Base-by-base conservation (phyloP, 2,329 filamentous ascomycete species). In the Fusarium liriodendri region DNA sequence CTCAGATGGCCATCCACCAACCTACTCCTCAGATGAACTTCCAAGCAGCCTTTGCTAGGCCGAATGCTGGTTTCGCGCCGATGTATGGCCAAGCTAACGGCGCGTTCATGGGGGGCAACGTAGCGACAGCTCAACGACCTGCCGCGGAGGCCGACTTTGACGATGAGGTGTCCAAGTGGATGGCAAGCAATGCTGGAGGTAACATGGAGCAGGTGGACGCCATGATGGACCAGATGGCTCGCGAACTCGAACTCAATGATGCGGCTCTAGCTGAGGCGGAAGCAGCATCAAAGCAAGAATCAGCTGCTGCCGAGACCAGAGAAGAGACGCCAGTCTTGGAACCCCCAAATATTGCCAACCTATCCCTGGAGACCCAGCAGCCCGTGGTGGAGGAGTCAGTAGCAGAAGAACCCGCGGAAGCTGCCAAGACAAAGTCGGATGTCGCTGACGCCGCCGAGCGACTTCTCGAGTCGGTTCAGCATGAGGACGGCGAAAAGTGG, bases 401-500 rank as follows among this genome's bases (percentile, higher is more conserved):
- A 3, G 62, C 71, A 1, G 67, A 69, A 8, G 70, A 76, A 8
- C 69, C 78, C 2, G 55, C 47, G 5, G 69, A 76, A 3, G 65
- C 70, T 13, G 25, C 69, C 35, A 79, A 78, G 57, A 64, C 70
- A 61, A 82, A 81, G 45, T 83, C 82, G 1, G 83, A 83, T 25
- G 82, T 86, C 3, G 82, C 84, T 3, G 83, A 85, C 65, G 84
- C 84, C 0, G 84, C 84, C 8, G 81, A 84, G 68, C 80, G 83
- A 25, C 81, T 86, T 1, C 79, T 86, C 38, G 82, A 85, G 55
- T 82, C 83, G 3, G 84, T 86, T 27, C 79, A 84, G 71, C 84
- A 86, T 62, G 84, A 86, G 69, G 78, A 80, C 52, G 84, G 84
- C 47, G 84, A 86, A 10, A 86, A 86, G 71, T 86, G 84, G 84